Evolutionary conservation across 352 stramenopile species (phyloP).

Genomic region (Pythium aquatile): DNA sequence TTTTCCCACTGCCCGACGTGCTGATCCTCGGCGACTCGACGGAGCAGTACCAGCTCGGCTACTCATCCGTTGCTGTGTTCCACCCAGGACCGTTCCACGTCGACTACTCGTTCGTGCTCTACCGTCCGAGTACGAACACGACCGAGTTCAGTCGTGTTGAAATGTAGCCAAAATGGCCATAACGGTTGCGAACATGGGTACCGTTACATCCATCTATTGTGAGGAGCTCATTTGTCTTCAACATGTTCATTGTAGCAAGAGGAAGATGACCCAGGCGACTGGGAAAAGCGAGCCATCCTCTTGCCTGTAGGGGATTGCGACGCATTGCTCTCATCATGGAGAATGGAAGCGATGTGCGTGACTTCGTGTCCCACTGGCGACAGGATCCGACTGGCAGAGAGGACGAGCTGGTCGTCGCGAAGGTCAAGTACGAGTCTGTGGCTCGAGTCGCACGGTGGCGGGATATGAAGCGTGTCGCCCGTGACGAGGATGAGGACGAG

Average conservation of each 20-base stretch:
- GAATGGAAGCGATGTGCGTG: constrained; percentile 1
- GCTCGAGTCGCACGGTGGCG: constrained; percentile 17
- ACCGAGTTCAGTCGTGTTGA: constrained; percentile 86
- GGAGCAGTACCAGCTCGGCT: constrained; percentile 81
- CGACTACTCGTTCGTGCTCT: constrained; percentile 86
- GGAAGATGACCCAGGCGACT: background rate
- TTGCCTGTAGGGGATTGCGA: background rate
- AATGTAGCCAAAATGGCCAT: constrained; percentile 21
- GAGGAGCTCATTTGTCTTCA: constrained; percentile 1
- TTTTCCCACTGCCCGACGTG: constrained; percentile 93
- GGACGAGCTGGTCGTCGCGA: constrained; percentile 12
- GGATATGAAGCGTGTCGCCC: background rate
- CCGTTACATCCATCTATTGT: constrained; percentile 7
- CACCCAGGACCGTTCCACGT: constrained; percentile 81
- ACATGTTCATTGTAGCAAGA: background rate
- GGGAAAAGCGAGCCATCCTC: background rate
- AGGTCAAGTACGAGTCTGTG: constrained; percentile 7
- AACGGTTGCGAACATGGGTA: constrained; percentile 10
- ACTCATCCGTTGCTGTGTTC: constrained; percentile 79
- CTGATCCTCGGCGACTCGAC: constrained; percentile 81
- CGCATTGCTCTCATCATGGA: background rate
- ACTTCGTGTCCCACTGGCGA: constrained; percentile 23
- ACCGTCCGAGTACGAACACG: constrained; percentile 77
- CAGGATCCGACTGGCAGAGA: constrained; percentile 18
- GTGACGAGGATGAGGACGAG: background rate